phyloP scores from a whole-genome alignment of 1,139 yeast species.

The Candida glucosophila region DNA sequence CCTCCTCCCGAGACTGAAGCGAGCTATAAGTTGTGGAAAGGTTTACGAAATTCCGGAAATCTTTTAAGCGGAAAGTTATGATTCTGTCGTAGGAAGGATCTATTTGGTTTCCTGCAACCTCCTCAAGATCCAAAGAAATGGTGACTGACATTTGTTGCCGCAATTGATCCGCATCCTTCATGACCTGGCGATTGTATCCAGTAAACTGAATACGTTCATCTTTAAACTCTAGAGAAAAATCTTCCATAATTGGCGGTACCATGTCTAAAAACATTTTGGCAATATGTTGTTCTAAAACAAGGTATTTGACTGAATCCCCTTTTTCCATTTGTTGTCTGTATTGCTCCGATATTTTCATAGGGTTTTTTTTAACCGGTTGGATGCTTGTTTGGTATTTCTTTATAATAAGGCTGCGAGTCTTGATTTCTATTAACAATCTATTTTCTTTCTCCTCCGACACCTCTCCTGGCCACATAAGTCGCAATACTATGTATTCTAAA shows the following conservation, averaged over 20 bases:
- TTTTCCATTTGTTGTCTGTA: slow-evolving; percentile 2
- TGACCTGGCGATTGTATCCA: slow-evolving; percentile 44
- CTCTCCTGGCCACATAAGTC: slow-evolving; percentile 17
- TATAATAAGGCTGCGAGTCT: slow-evolving; percentile 39
- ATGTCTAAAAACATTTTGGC: slow-evolving; percentile 45
- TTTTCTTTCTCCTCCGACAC: slow-evolving; percentile 16
- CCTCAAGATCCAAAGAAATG: slow-evolving; percentile 41
- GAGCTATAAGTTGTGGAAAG: slow-evolving; percentile 18
- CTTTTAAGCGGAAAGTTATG: slow-evolving; percentile 38
- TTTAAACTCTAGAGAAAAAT: slow-evolving; percentile 42
- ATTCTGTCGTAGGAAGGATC: slow-evolving; percentile 16
- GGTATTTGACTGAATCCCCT: slow-evolving; percentile 15
- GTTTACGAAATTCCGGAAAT: slow-evolving; percentile 43
- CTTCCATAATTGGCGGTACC: slow-evolving; percentile 43
- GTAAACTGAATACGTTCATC: slow-evolving; percentile 35
- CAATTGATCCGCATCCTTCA: slow-evolving; percentile 43
- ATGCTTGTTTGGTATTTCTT: slow-evolving; percentile 48
- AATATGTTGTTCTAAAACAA: slow-evolving; percentile 35
- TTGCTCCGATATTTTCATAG: slow-evolving; percentile 27
- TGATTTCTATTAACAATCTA: slow-evolving; percentile 39
- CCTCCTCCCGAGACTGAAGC: slow-evolving; percentile 8
- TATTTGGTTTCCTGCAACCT: slow-evolving; percentile 15
- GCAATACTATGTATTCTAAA: slow-evolving; percentile 28
- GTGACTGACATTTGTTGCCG: slow-evolving; percentile 52
- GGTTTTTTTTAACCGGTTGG: slow-evolving; percentile 34